phyloP scores from a whole-genome alignment of 179 eudicot species.

The Beta lomatogona region DNA sequence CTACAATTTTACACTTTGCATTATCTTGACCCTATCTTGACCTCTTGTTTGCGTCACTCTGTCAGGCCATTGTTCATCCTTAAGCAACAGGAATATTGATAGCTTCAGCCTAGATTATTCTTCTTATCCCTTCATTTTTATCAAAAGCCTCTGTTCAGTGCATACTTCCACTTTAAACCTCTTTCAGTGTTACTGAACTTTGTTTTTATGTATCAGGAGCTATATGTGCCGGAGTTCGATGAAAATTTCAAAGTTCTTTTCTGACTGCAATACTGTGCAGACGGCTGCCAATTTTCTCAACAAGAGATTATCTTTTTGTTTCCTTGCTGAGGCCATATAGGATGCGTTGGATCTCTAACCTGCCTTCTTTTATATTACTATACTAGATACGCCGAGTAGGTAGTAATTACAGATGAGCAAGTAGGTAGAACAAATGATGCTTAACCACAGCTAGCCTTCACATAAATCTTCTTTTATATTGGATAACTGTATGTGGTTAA shows the following conservation, averaged over 20 bases:
- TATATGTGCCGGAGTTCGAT: constrained; percentile 51
- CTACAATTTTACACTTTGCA: neutral
- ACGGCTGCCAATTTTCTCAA: constrained; percentile 13
- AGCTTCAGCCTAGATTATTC: neutral
- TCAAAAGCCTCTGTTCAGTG: neutral
- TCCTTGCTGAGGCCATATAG: neutral
- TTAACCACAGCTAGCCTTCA: constrained; percentile 1
- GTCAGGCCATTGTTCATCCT: too few relatives aligned
- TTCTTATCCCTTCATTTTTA: neutral
- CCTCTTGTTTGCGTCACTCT: neutral
- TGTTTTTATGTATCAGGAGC: constrained; percentile 42
- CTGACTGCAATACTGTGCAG: constrained; percentile 7
- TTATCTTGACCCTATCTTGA: neutral
- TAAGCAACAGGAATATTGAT: neutral
- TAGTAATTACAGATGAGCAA: constrained; percentile 1
- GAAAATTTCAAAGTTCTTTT: neutral
- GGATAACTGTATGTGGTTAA: neutral
- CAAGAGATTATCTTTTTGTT: neutral
- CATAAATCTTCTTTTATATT: neutral
- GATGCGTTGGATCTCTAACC: neutral
- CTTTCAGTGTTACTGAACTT: constrained; percentile 10
- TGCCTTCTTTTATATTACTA: neutral
- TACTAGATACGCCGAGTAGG: neutral
- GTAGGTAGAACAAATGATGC: constrained; percentile 5
- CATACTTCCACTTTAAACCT: neutral